These are phyloP conservation scores for Fusarium staphyleae DNA, from an alignment of 2,329 filamentous ascomycete genomes.

Conservation along the genomic window DNA sequence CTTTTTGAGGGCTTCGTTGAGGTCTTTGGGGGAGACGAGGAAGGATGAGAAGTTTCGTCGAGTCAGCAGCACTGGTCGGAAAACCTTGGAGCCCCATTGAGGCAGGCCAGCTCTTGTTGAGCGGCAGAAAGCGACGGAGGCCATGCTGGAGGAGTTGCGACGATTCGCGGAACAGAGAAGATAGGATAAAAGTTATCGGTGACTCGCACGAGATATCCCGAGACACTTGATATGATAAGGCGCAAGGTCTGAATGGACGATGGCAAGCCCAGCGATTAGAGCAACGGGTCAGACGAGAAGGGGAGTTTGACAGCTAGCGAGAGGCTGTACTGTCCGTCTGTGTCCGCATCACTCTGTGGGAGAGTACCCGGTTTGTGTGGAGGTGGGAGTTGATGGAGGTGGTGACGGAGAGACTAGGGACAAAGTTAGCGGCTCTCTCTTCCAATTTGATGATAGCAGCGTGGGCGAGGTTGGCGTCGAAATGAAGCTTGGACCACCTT, in stretches of 20 bases:
- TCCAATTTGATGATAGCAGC: conserved; percentile 38
- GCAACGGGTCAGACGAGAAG: conserved; percentile 9
- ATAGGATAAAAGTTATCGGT: conserved; percentile 16
- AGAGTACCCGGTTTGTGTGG: conserved; percentile 16
- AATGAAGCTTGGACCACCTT: conserved; percentile 41
- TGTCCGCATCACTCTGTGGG: conserved; percentile 35
- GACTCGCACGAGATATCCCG: conserved; percentile 34
- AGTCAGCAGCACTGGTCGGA: conserved; percentile 41
- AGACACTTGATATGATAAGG: conserved; percentile 38
- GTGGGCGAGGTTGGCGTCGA: conserved; percentile 40
- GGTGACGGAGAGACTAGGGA: conserved; percentile 33
- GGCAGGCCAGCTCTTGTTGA: conserved; percentile 51
- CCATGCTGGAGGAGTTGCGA: conserved; percentile 47
- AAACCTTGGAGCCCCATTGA: conserved; percentile 46
- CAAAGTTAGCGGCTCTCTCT: conserved; percentile 34
- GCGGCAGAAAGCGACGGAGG: conserved; percentile 52
- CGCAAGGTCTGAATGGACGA: conserved; percentile 14
- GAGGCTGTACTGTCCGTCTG: conserved; percentile 34
- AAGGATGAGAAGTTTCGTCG: conserved; percentile 72
- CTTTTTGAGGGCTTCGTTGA: conserved; percentile 80
- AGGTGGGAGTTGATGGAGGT: conserved; percentile 2
- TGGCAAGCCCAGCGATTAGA: conserved; percentile 9
- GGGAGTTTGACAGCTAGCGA: conserved; percentile 25
- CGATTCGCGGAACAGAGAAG: conserved; percentile 14
- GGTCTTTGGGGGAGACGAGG: conserved; percentile 83